These are phyloP conservation scores for Mycena indigotica DNA, from an alignment of 768 basidiomycete genomes.

Conservation along the genomic window DNA sequence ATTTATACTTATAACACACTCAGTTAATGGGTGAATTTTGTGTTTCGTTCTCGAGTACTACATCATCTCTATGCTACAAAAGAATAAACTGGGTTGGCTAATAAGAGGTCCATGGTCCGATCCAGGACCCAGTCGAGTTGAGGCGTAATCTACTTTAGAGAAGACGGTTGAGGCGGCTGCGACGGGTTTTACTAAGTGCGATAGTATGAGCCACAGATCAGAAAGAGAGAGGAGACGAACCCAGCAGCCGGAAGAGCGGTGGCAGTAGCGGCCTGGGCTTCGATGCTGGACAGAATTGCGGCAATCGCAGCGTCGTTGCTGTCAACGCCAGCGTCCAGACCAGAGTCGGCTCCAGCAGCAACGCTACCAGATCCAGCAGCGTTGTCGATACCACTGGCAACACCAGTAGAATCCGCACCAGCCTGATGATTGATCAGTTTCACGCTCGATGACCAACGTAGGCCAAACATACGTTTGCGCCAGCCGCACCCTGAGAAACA, in stretches of 20 bases:
- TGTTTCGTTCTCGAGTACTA: slow-evolving; percentile 10
- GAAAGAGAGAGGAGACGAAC: background rate
- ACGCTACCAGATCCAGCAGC: background rate
- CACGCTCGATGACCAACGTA: no score
- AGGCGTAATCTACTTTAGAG: slow-evolving; percentile 14
- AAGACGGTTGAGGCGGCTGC: slow-evolving; percentile 5
- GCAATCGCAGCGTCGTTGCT: background rate
- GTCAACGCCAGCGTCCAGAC: background rate
- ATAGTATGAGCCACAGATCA: background rate
- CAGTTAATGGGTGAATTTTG: slow-evolving; percentile 5
- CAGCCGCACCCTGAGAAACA: no score
- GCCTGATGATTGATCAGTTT: no score
- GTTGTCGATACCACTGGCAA: background rate
- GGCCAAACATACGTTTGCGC: no score
- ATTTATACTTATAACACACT: no score
- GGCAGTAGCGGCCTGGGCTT: background rate
- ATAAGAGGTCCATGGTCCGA: slow-evolving; percentile 18
- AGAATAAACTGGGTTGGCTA: slow-evolving; percentile 13
- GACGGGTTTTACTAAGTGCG: background rate
- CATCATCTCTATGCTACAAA: slow-evolving; percentile 1
- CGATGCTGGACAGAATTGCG: background rate
- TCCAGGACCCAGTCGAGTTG: slow-evolving; percentile 6
- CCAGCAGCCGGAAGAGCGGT: background rate
- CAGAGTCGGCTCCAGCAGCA: background rate
- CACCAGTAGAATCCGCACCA: background rate